Evolutionary conservation across 1,284 basidiomycete genomes (phyloP).

Genomic region (Porogramme epimiltina): DNA sequence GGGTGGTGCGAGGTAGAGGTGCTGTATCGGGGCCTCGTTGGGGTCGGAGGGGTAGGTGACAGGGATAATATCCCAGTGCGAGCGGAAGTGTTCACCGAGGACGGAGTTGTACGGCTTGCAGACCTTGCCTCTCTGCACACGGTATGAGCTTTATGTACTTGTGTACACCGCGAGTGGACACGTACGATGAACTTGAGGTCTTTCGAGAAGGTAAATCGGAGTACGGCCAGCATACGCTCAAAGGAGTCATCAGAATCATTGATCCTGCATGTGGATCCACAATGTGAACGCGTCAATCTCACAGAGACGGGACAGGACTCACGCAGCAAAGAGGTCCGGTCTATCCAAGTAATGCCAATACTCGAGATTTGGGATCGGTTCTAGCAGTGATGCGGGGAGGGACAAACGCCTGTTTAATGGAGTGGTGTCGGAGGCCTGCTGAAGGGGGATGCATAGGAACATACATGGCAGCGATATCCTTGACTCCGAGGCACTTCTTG

Average conservation of each 20-base stretch:
- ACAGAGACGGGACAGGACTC: constrained; percentile 32
- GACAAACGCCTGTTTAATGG: constrained; percentile 71
- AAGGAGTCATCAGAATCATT: constrained; percentile 90
- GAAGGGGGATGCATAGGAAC: constrained; percentile 1
- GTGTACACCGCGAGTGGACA: constrained; percentile 18
- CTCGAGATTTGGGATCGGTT: constrained; percentile 92
- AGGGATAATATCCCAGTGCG: constrained; percentile 83
- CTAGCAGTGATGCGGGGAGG: constrained; percentile 85
- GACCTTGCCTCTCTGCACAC: constrained; percentile 76
- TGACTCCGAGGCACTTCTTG: constrained; percentile 86
- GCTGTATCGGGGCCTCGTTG: constrained; percentile 46
- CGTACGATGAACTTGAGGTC: constrained; percentile 92
- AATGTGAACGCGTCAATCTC: not conserved
- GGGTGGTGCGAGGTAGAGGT: constrained; percentile 42
- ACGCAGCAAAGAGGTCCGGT: constrained; percentile 92
- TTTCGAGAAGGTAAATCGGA: constrained; percentile 91
- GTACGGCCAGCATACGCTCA: constrained; percentile 88
- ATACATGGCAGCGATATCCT: constrained; percentile 90
- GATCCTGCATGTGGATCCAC: constrained; percentile 49
- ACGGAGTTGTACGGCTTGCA: constrained; percentile 98
- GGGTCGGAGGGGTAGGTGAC: constrained; percentile 53
- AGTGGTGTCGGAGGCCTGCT: not conserved
- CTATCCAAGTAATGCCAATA: constrained; percentile 96
- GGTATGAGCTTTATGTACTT: not conserved
- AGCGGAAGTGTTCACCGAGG: constrained; percentile 89